Base-by-base conservation (phyloP, 352 stramenopile genomes). In the Pythium inflatum region DNA sequence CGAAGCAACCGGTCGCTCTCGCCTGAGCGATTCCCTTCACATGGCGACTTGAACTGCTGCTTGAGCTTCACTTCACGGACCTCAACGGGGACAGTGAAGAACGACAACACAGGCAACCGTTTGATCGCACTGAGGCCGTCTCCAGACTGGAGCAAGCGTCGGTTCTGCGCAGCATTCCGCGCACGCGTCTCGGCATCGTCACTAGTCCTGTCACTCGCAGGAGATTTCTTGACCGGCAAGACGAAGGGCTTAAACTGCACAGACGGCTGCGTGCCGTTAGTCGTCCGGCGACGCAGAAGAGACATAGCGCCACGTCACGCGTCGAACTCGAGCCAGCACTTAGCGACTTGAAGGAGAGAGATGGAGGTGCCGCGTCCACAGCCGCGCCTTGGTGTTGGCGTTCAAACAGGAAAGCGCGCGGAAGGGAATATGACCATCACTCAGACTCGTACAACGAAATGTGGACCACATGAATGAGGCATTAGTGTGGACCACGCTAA, bases 171-270 rank as follows among this genome's bases (percentile, higher is more conserved):
- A 9, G 77, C 72, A 34, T 62, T 55, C 18, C 9, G 22, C 6
- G 48, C 55, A 8, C 9, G 31, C 22, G 30, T 38, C 64, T 84
- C 80, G 30, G 77, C 79, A 20, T 71, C 74, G 30, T 82, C 74
- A 25, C 74, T 40, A 27, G 48, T 70, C 25, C 66, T 40, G 1
- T 67, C 34, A 12, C 33, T 59, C 31, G 43, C 68, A 12, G 22
- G 13, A 2, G 31, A 16, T 36, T 46, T 74, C 64, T 91, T 94
- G 20, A 89, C 55, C 0, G 87, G 87, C 46, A 90, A 75, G 57
- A 94, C 84, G 55, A 94, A 94, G 20, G 81, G 87, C 67, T 94
- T 94, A 80, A 89, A 93, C 43, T 85, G 80, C 46, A 74, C 31
- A 2, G 46, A 66, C 8, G 69, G 28, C 33, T 57, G 38, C 13